phyloP scores from a whole-genome alignment of 169 alveolate species.

The Eimeria necatrix region DNA sequence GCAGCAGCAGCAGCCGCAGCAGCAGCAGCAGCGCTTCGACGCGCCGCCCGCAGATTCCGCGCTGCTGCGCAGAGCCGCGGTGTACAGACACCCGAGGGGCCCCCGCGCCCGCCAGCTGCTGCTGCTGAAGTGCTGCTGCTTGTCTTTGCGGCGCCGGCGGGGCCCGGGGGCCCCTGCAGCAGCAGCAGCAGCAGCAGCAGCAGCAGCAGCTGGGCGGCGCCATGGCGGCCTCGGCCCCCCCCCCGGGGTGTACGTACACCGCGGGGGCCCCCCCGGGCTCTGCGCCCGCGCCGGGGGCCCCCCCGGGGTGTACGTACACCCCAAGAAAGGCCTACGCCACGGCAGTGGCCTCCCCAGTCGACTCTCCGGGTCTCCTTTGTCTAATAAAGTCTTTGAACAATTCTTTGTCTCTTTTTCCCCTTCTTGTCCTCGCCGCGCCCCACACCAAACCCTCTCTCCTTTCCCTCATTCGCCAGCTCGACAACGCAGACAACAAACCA shows the following conservation, averaged over 20 bases:
- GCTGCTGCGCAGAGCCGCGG: not conserved
- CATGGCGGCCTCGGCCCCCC: not conserved
- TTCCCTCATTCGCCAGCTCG: too few relatives aligned
- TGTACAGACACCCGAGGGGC: not conserved
- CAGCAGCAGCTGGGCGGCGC: too few relatives aligned
- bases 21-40: too few relatives aligned
- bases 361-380: not conserved
- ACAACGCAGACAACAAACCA: not conserved
- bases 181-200: too few relatives aligned
- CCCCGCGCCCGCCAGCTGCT: not conserved
- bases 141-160: not conserved
- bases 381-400: not conserved
- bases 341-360: not conserved
- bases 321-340: not conserved
- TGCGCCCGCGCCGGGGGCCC: not conserved
- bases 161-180: too few relatives aligned
- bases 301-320: not conserved
- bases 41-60: too few relatives aligned
- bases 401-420: not conserved
- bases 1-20: too few relatives aligned
- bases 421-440: not conserved
- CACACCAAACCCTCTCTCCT: not conserved
- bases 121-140: conserved; percentile 27
- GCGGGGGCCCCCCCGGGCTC: not conserved
- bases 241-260: not conserved